phyloP scores from a whole-genome alignment of 768 basidiomycete genomes.

The Leucocoprinus leucothites region DNA sequence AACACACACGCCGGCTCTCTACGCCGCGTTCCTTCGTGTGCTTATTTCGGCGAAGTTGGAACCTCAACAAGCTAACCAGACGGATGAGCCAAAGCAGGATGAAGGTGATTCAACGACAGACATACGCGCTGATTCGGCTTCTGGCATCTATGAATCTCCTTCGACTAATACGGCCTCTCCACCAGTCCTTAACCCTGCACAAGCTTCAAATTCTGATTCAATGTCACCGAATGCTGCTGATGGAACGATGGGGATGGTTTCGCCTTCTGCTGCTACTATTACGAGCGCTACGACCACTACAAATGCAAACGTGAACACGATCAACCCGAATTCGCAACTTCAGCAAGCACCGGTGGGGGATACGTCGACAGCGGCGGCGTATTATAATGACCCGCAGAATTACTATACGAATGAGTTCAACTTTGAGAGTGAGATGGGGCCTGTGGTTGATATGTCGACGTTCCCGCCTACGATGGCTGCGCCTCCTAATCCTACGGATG shows the following conservation, averaged over 20 bases:
- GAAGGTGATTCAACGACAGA: neutral
- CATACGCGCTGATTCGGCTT: neutral
- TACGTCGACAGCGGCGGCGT: slow-evolving; percentile 5
- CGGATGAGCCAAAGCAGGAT: slow-evolving; percentile 17
- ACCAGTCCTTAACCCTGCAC: neutral
- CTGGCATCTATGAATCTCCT: neutral
- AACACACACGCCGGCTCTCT: slow-evolving; percentile 87
- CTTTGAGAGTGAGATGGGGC: no score
- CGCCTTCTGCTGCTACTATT: no score
- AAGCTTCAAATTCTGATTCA: no score
- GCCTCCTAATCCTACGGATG: no score
- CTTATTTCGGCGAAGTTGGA: slow-evolving; percentile 59
- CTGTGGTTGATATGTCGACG: no score
- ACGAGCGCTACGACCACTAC: neutral
- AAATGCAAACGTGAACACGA: neutral
- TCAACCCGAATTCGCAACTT: neutral
- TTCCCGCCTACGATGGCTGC: no score
- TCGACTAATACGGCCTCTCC: neutral
- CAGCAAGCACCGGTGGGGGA: no score
- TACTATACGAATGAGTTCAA: no score
- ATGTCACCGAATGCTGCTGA: neutral
- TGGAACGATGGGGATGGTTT: no score
- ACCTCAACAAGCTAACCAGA: slow-evolving; percentile 10
- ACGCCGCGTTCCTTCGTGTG: slow-evolving; percentile 78
- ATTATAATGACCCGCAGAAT: no score